Evolutionary conservation across 208 protist species (phyloP), one percentile per base, ranked within the genome.

Genomic region (Wallacemonas sp.): DNA sequence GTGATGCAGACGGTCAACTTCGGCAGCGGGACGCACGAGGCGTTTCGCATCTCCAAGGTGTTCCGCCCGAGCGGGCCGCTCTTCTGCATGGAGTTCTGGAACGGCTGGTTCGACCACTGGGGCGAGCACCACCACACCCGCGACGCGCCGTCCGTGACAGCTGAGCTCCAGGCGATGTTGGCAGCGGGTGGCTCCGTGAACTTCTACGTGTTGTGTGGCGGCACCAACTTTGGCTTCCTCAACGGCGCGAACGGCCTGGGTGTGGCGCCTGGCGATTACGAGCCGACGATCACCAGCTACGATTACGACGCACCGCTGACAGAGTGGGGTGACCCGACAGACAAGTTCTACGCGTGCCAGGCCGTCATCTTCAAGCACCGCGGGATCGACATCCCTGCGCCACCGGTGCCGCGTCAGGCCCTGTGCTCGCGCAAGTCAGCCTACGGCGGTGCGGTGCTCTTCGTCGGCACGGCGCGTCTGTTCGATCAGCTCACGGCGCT

Each of bases 1-100:
- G 87, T 91, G 44, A 87, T 98, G 71, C 45, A 53, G 45, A 53
- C 45, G 24, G 45, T 53, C 21, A 53, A 53, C 45, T 53, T 32
- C 26, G 45, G 45, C 45, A 53, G 45, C 45, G 24, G 45, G 24
- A 30, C 45, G 3, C 10, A 53, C 24, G 45, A 53, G 45, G 45
- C 45, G 24, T 53, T 53, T 53, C 24, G 26, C 21, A 4, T 53
- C 6, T 53, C 45, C 8, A 4, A 30, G 3, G 45, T 53, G 24
- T 53, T 32, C 22, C 45, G 45, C 4, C 45, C 45, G 26, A 17
- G 22, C 21, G 45, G 45, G 45, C 45, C 45, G 26, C 26, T 53
- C 24, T 53, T 53, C 26, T 53, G 45, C 45, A 53, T 53, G 45
- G 45, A 53, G 45, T 53, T 53, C 45, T 53, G 45, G 45, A 53